phyloP scores from a whole-genome alignment of 257 asterid species.

The Linaria vulgaris region DNA sequence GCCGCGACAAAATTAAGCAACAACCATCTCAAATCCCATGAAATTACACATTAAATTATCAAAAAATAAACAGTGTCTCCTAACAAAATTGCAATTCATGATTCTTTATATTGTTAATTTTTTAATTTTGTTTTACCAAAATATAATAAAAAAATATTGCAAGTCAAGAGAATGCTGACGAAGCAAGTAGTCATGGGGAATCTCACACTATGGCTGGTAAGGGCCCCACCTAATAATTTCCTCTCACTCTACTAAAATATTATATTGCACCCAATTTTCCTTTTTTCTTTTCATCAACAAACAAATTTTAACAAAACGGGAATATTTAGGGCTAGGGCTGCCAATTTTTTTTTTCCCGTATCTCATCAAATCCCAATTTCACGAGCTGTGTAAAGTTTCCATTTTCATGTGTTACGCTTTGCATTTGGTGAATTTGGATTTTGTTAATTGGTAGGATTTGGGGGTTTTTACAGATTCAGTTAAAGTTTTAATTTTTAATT shows the following conservation, averaged over 20 bases:
- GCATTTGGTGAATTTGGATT: constrained; percentile 18
- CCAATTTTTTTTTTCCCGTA: constrained; percentile 22
- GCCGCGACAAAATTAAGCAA: no score
- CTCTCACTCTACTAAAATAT: neutral
- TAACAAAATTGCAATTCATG: no score
- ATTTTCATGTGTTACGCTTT: constrained; percentile 29
- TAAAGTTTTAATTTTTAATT: constrained; percentile 14
- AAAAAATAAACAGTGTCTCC: no score
- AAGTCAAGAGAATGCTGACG: neutral
- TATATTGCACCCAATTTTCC: no score
- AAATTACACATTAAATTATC: no score
- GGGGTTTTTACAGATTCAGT: constrained; percentile 14
- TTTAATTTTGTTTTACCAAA: no score
- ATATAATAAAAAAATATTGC: neutral
- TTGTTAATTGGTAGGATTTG: constrained; percentile 21
- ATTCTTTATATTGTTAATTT: no score
- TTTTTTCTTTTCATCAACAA: constrained; percentile 21
- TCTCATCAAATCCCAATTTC: constrained; percentile 21
- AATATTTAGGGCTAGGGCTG: constrained; percentile 42
- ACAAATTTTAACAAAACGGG: constrained; percentile 26
- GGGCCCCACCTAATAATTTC: constrained; percentile 5
- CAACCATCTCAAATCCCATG: no score
- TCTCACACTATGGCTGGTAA: neutral
- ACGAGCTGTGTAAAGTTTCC: constrained; percentile 27
- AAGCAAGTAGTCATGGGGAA: neutral